Evolutionary conservation across 495 filamentous ascomycete species (phyloP).

Genomic region (Pyrenula aspistea): DNA sequence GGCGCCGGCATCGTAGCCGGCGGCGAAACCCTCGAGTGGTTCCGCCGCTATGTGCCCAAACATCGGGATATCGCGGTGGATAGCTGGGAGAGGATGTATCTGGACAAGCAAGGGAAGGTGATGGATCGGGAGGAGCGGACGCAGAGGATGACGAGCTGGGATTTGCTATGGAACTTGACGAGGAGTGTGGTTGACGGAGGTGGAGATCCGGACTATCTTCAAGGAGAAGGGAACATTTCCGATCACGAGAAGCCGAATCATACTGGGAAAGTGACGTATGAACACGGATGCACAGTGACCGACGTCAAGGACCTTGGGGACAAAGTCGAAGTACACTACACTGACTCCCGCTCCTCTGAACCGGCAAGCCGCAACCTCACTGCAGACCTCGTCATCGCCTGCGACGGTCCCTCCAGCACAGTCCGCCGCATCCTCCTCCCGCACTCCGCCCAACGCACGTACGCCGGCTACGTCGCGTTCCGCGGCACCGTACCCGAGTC

Average conservation of each 20-base stretch:
- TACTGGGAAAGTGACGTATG: not conserved
- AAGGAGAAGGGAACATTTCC: conserved; percentile 12
- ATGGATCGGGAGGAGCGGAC: not conserved
- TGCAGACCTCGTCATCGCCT: conserved; percentile 13
- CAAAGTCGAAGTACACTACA: conserved; percentile 3
- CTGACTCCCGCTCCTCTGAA: conserved; percentile 1
- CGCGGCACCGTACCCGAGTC: conserved; percentile 36
- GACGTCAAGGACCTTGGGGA: not conserved
- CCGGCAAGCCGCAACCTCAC: not conserved
- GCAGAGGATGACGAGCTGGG: conserved; percentile 14
- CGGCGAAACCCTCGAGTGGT: conserved; percentile 5
- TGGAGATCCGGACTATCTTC: not conserved
- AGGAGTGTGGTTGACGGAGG: not conserved
- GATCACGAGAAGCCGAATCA: conserved; percentile 4
- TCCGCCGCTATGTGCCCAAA: conserved; percentile 3
- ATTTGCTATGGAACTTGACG: conserved; percentile 10
- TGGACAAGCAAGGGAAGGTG: conserved; percentile 1
- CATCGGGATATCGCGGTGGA: conserved; percentile 4
- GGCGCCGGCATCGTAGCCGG: conserved; percentile 14
- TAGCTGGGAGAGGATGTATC: conserved; percentile 1
- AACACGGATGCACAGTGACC: not conserved
- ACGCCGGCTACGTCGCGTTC: conserved; percentile 38
- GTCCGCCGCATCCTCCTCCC: conserved; percentile 7
- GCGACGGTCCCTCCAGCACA: conserved; percentile 10
- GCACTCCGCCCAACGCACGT: not conserved